Evolutionary conservation across 352 stramenopile genomes (phyloP), one percentile per base, ranked within the genome.

Genomic region (Phytophthora cajani): DNA sequence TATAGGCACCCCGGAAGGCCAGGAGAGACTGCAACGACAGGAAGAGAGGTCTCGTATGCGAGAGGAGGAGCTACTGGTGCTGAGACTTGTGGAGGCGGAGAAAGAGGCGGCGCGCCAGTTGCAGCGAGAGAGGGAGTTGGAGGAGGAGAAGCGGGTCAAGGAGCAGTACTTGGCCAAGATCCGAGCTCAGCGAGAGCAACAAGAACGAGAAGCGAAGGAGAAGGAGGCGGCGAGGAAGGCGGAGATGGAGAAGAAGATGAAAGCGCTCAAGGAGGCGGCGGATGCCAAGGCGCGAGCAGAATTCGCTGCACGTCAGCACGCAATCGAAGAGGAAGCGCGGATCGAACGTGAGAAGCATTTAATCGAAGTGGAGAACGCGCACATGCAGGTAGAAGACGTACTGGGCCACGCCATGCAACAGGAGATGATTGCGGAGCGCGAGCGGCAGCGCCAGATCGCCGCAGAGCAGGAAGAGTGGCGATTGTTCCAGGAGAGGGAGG

Each of bases 401-500:
- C 21, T 89, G 1, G 70, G 67, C 0, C 62, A 62, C 6, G 75
- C 62, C 0, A 75, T 84, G 69, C 74, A 84, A 2, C 72, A 82
- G 25, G 61, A 84, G 32, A 64, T 55, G 49, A 52, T 82, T n/a
- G 79, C 70, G 0, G 80, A 89, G 44, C 38, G 52, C 19, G 81
- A 82, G 46, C 69, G 84, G 16, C 67, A 75, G 50, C 67, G 62
- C 3, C 83, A 91, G 52, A 89, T 93, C 52, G 74, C 78, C 21
- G 73, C 74, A 2, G 84, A 93, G 27, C 79, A 87, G n/a, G 72
- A 75, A 11, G 77, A 91, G 51, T 93, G 84, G 85, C 75, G 79
- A 9, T 38, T 52, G 10, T 93, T 88, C 42, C 80, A 93, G 59
- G 75, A 80, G 10, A 62, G 64, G 1, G 80, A 93, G 44, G 77